Evolutionary conservation across 1,284 basidiomycete genomes (phyloP).

Genomic region (Grifola frondosa): DNA sequence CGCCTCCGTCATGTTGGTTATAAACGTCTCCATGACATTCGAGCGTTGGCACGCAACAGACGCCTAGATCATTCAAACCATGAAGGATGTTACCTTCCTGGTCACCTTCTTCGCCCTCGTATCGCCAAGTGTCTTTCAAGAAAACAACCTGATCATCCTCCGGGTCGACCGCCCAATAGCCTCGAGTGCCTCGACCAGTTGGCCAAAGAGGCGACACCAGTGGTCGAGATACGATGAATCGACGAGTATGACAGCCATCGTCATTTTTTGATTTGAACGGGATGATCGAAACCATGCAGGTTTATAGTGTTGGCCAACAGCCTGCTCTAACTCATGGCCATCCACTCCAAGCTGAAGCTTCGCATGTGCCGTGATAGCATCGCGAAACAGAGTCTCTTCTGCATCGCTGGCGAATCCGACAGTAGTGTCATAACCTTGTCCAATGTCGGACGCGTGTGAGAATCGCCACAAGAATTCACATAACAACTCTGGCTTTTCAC

Average conservation of each 20-base stretch:
- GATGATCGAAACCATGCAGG: not conserved
- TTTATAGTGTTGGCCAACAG: slow-evolving; percentile 4
- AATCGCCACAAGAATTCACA: slow-evolving; percentile 1
- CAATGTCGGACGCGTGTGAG: not conserved
- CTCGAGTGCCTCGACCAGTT: slow-evolving; percentile 4
- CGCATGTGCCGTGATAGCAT: not conserved
- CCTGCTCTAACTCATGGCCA: slow-evolving; percentile 1
- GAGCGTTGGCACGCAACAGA: slow-evolving; percentile 4
- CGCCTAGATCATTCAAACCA: not conserved
- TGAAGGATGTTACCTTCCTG: slow-evolving; percentile 6
- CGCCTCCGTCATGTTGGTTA: not conserved
- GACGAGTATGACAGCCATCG: not conserved
- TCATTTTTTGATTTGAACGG: no score
- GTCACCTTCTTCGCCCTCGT: not conserved
- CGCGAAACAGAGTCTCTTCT: not conserved
- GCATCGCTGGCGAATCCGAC: not conserved
- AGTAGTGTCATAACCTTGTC: not conserved
- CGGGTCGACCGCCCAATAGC: slow-evolving; percentile 9
- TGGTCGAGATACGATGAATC: slow-evolving; percentile 8
- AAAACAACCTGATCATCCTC: not conserved
- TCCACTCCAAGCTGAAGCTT: not conserved
- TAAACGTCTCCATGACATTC: slow-evolving; percentile 6
- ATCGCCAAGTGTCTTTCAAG: slow-evolving; percentile 14
- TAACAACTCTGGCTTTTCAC: not conserved
- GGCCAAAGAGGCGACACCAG: slow-evolving; percentile 1